Evolutionary conservation across 1,284 basidiomycete species (phyloP), one percentile per base, ranked within the genome.

Genomic region (Boletus nobilissimus): DNA sequence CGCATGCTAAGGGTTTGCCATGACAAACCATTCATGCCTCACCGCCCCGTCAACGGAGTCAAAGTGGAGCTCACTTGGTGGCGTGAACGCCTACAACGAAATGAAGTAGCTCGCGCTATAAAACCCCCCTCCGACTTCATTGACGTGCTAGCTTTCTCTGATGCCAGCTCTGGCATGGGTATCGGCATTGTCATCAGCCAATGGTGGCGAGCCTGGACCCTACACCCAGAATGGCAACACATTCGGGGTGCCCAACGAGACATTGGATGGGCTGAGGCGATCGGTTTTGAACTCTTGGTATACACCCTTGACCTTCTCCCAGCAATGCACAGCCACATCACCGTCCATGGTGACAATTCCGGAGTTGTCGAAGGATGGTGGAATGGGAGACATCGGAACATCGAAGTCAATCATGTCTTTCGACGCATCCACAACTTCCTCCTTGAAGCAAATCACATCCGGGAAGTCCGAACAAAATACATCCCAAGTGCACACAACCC

Each of bases 51-150:
- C 3, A 70, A 66, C 6, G 7, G 6, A 0, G 26, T 76, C 0
- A 19, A 11, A 0, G 13, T 22, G 0, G 74, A 81, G 11, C 63
- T 81, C 0, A 3, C 8, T 0, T 81, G 80, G 78, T 81, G 80
- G 80, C 7, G 5, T 2, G 14, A 38, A 14, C 39, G 18, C 6
- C 63, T 75, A 0, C 11, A 40, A 22, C 0, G 5, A 34, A 57
- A 68, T 11, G 14, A 38, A 1, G 19, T 71, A 2, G 24, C 66
- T 1, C 51, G 5, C 1, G 26, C 60, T 51, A 62, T 63, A n/a
- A 46, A 26, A 7, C 36, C 36, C 43, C 39, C 43, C 40, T n/a
- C 13, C 5, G 13, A 78, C 0, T 48, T 46, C 54, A 3, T 24
- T 0, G 39, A 78, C 62, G 11, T 60, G 0, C 1, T 0, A 1